Percentiles rank a stretch among this genome's conserved stretches.
Evolutionary conservation across 805 yeast species (phyloP).

Genomic region (Wickerhamiella musiphila): DNA sequence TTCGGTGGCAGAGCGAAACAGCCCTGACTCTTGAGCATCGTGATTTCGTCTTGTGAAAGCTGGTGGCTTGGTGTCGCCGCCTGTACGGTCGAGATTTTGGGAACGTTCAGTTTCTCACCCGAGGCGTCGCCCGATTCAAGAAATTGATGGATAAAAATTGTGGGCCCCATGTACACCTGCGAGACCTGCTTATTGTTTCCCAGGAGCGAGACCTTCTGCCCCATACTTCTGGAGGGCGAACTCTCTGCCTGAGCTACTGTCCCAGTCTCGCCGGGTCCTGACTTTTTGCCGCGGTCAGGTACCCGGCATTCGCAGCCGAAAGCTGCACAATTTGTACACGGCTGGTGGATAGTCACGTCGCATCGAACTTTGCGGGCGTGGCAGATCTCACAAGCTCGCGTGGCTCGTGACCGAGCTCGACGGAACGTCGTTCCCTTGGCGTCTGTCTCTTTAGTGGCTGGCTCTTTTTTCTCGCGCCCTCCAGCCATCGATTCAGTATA

Average conservation of each 20-base stretch:
- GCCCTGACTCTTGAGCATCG: constrained; percentile 44
- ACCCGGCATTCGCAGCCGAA: constrained; percentile 56
- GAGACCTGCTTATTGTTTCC: too few species aligned
- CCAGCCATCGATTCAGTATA: too few species aligned
- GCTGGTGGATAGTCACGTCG: constrained; percentile 31
- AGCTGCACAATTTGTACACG: constrained; percentile 54
- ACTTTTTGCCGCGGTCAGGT: constrained; percentile 42
- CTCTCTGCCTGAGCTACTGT: background rate
- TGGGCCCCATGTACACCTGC: too few species aligned
- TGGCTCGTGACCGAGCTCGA: constrained; percentile 35
- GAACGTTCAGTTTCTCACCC: too few species aligned
- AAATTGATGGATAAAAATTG: too few species aligned
- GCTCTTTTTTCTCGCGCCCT: too few species aligned
- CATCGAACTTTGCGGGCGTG: constrained; percentile 68
- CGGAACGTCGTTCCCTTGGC: constrained; percentile 7
- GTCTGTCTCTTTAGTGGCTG: background rate
- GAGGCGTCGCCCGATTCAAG: too few species aligned
- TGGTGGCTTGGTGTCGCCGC: background rate
- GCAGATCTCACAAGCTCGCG: constrained; percentile 64
- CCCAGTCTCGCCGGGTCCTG: constrained; percentile 22
- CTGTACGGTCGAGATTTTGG: constrained; percentile 1
- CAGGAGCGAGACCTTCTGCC: background rate
- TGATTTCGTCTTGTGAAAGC: constrained; percentile 34
- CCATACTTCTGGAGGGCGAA: background rate
- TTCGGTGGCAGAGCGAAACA: constrained; percentile 53